A percentile compares a stretch with the other conserved stretches of the same genome.
These are phyloP conservation scores for Moringa oleifera DNA, from an alignment of 345 rosid genomes.

Conservation along the genomic window DNA sequence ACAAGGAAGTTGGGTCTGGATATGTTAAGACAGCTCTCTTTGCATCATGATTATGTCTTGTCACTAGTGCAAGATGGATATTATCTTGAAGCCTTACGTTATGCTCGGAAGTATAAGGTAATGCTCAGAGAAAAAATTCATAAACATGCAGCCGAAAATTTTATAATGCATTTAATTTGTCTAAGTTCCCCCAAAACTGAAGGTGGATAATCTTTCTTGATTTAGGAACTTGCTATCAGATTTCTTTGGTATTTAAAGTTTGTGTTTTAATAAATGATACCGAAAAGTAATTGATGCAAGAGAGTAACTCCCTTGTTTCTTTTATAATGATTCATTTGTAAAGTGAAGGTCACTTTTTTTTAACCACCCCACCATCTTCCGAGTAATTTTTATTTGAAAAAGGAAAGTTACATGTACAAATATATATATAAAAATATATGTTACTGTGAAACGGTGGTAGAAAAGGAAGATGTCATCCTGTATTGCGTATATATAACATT, in stretches of 20 bases:
- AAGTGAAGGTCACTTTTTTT: too few relatives aligned
- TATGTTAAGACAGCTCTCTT: constrained; percentile 86
- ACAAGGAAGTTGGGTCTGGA: constrained; percentile 87
- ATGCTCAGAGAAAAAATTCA: constrained; percentile 1
- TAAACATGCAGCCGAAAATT: neutral
- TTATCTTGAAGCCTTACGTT: constrained; percentile 85
- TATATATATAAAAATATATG: too few relatives aligned
- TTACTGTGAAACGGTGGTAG: too few relatives aligned
- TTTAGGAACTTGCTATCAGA: neutral
- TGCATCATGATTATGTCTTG: constrained; percentile 77
- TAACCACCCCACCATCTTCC: too few relatives aligned
- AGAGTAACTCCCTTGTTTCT: too few relatives aligned
- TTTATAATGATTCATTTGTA: too few relatives aligned
- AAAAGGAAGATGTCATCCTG: too few relatives aligned
- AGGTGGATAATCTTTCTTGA: neutral
- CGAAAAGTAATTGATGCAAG: neutral
- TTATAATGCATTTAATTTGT: neutral
- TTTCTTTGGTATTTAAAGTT: neutral
- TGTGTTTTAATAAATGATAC: neutral
- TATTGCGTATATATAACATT: too few relatives aligned
- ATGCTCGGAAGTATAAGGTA: constrained; percentile 87
- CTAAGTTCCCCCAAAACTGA: neutral
- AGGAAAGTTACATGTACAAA: too few relatives aligned
- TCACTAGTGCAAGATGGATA: constrained; percentile 82
- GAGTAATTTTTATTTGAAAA: too few relatives aligned